Conservation (phyloP, 305 asterid genomes). For the Fraxinus ornus region DNA sequence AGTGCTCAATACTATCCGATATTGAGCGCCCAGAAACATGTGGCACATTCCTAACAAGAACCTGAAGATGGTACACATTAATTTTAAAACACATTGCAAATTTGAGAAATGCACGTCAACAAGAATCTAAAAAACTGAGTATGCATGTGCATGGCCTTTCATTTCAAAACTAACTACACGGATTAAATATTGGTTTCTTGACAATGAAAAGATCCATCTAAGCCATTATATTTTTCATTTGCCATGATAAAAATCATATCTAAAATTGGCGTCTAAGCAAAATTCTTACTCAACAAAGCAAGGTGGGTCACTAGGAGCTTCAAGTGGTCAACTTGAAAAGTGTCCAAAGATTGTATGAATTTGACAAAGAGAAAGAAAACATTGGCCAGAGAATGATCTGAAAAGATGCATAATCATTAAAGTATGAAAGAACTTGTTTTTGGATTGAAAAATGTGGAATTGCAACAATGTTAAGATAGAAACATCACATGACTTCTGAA, state of each 20-base stretch:
- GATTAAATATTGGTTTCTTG: neutral
- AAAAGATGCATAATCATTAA: neutral
- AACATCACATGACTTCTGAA: neutral
- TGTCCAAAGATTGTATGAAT: neutral
- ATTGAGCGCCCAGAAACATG: conserved; percentile 62
- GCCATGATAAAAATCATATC: neutral
- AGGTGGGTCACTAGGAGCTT: neutral
- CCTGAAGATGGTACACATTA: conserved; percentile 46
- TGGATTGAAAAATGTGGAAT: neutral
- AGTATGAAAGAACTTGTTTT: neutral
- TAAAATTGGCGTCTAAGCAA: neutral
- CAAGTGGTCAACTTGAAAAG: neutral
- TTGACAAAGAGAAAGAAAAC: neutral
- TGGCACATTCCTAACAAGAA: conserved; percentile 86
- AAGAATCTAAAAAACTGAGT: neutral
- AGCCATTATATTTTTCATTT: neutral
- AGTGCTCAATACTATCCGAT: conserved; percentile 66
- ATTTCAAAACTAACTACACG: neutral
- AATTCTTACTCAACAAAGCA: neutral
- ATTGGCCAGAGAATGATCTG: neutral
- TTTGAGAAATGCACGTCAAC: neutral
- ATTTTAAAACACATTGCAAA: conserved; percentile 1
- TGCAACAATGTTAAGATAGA: neutral
- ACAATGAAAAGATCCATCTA: neutral
- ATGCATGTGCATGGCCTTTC: neutral